phyloP scores from a whole-genome alignment of 441 rosid genomes.

The Erodium chrysanthum region DNA sequence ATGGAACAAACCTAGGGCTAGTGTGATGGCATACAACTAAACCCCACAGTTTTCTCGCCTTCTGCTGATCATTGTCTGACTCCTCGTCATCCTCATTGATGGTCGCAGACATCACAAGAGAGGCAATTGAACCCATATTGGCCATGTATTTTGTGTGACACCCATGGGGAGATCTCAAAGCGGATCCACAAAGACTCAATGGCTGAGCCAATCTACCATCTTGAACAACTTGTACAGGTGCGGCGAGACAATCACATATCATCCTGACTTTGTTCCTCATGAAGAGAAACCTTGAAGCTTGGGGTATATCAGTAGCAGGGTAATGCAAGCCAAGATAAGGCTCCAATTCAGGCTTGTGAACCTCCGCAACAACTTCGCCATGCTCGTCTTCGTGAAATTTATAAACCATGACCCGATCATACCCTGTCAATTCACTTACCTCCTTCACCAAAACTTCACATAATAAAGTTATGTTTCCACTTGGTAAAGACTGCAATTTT shows the following conservation, averaged over 20 bases:
- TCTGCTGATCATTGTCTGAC: conserved; percentile 32
- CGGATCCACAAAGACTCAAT: conserved; percentile 66
- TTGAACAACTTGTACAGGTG: conserved; percentile 59
- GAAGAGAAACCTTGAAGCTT: conserved; percentile 76
- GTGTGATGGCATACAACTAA: conserved; percentile 86
- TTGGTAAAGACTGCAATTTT: conserved; percentile 63
- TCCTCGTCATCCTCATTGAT: conserved; percentile 51
- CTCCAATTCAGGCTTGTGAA: conserved; percentile 37
- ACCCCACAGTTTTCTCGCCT: conserved; percentile 59
- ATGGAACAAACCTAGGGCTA: conserved; percentile 59
- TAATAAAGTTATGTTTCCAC: conserved; percentile 43
- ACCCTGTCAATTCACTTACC: conserved; percentile 59
- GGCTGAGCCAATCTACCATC: conserved; percentile 52
- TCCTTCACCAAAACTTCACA: conserved; percentile 70
- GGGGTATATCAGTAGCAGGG: conserved; percentile 83
- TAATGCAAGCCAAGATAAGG: conserved; percentile 82
- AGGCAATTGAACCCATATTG: conserved; percentile 75
- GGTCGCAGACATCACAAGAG: conserved; percentile 79
- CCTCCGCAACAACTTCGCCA: conserved; percentile 82
- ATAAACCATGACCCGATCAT: conserved; percentile 72
- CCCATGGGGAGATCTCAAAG: conserved; percentile 71
- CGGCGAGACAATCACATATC: conserved; percentile 64
- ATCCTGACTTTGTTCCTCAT: conserved; percentile 76
- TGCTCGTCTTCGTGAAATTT: conserved; percentile 77
- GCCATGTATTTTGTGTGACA: conserved; percentile 79